These are phyloP conservation scores for Jamesozyma jinghongensis DNA, from an alignment of 805 yeast species.

Conservation along the genomic window DNA sequence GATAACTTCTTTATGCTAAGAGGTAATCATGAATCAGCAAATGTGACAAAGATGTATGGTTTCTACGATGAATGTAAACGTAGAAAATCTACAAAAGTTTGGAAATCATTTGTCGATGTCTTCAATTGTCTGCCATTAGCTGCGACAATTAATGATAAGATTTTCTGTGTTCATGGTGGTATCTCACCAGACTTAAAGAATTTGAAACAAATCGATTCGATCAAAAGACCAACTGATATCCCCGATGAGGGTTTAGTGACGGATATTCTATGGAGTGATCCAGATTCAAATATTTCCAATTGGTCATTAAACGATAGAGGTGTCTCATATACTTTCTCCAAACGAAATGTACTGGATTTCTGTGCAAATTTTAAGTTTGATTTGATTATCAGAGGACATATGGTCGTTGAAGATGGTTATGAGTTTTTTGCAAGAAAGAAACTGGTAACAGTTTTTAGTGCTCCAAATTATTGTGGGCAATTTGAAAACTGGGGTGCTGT, in stretches of 20 bases:
- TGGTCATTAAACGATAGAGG: conserved; percentile 82
- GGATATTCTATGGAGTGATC: conserved; percentile 78
- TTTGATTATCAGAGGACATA: conserved; percentile 71
- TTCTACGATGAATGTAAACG: conserved; percentile 97
- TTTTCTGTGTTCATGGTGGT: conserved; percentile 84
- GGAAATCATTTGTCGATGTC: conserved; percentile 91
- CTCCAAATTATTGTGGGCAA: conserved; percentile 80
- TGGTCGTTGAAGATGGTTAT: conserved; percentile 86
- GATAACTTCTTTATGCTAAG: conserved; percentile 88
- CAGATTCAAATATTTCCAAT: conserved; percentile 43
- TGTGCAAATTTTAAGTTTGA: conserved; percentile 61
- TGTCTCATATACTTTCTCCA: conserved; percentile 69
- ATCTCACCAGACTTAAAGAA: conserved; percentile 60
- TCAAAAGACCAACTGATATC: conserved; percentile 73
- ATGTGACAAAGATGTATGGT: conserved; percentile 92
- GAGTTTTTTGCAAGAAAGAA: conserved; percentile 69
- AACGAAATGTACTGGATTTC: conserved; percentile 57
- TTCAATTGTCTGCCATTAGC: conserved; percentile 94
- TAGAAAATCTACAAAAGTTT: conserved; percentile 77
- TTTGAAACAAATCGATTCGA: conserved; percentile 54
- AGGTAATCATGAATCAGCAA: conserved; percentile 97
- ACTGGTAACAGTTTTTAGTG: conserved; percentile 69
- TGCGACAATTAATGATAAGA: conserved; percentile 88
- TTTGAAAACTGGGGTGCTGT: conserved; percentile 75
- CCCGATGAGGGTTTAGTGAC: conserved; percentile 73